These are phyloP conservation scores for Hymenoscyphus fraxineus DNA, from an alignment of 2,329 filamentous ascomycete genomes.

Conservation along the genomic window DNA sequence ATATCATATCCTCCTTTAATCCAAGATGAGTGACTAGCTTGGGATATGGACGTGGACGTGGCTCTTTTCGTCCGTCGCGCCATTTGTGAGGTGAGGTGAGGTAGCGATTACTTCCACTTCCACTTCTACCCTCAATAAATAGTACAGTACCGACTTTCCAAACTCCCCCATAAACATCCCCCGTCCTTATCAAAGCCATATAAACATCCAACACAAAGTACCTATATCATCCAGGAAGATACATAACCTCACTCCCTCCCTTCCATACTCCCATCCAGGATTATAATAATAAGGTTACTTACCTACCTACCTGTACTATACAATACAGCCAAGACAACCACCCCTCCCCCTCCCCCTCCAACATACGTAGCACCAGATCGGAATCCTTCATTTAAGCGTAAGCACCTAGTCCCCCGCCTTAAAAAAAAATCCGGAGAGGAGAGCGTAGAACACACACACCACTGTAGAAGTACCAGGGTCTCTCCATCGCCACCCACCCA, in stretches of 20 bases:
- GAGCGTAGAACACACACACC: too few species aligned
- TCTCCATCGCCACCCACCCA: too few species aligned
- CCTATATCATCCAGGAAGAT: background rate
- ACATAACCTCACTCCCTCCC: too few species aligned
- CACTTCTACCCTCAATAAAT: background rate
- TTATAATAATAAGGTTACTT: constrained; percentile 7
- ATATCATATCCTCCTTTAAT: background rate
- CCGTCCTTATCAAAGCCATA: background rate
- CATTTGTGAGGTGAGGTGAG: background rate
- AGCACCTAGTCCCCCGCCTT: too few species aligned
- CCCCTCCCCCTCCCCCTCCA: too few species aligned
- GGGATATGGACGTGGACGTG: too few species aligned
- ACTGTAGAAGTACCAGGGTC: too few species aligned
- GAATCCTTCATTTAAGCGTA: background rate
- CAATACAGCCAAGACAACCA: background rate
- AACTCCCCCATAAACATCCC: too few species aligned
- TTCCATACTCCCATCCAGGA: too few species aligned
- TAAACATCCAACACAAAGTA: background rate
- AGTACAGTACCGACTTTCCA: background rate
- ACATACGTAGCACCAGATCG: constrained; percentile 5
- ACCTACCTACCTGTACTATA: too few species aligned
- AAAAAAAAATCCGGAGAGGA: too few species aligned
- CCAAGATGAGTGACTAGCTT: background rate
- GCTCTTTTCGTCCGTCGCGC: background rate
- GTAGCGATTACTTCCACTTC: background rate